phyloP scores from a whole-genome alignment of 495 filamentous ascomycete species.

The Penicillium taxi region DNA sequence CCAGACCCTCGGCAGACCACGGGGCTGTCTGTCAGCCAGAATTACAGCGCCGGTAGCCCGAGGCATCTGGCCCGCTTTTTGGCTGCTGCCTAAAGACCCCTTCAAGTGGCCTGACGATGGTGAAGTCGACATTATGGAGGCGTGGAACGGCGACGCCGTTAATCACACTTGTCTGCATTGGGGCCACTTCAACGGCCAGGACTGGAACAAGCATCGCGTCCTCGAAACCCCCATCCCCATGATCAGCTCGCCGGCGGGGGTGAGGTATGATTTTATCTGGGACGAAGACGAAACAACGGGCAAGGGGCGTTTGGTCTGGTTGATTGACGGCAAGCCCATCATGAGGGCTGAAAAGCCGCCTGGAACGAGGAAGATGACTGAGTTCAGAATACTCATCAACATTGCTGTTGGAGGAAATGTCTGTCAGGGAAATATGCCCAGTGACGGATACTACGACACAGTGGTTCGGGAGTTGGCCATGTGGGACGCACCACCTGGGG shows the following conservation, averaged over 20 bases:
- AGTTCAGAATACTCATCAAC: conserved; percentile 25
- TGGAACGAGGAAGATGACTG: conserved; percentile 24
- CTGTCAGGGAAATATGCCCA: conserved; percentile 23
- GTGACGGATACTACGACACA: conserved; percentile 20
- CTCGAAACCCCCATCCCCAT: conserved; percentile 22
- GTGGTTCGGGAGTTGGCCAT: conserved; percentile 24
- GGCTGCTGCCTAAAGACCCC: conserved; percentile 28
- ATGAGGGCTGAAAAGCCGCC: conserved; percentile 24
- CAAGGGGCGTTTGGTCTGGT: conserved; percentile 19
- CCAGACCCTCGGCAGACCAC: conserved; percentile 19
- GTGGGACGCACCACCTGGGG: conserved; percentile 23
- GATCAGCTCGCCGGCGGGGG: conserved; percentile 17
- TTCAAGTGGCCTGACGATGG: conserved; percentile 27
- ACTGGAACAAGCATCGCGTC: conserved; percentile 26
- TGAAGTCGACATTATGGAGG: conserved; percentile 25
- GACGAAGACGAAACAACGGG: conserved; percentile 22
- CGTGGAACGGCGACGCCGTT: conserved; percentile 23
- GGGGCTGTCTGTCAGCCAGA: conserved; percentile 23
- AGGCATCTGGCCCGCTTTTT: conserved; percentile 27
- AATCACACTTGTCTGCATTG: conserved; percentile 25
- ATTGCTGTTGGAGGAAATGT: conserved; percentile 26
- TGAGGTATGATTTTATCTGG: conserved; percentile 24
- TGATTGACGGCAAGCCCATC: conserved; percentile 21
- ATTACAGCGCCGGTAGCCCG: conserved; percentile 20
- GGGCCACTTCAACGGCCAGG: conserved; percentile 22